A percentile compares a stretch with the other conserved stretches of the same genome.
phyloP scores from a whole-genome alignment of 306 rosid species.

The Vicia sativa region DNA sequence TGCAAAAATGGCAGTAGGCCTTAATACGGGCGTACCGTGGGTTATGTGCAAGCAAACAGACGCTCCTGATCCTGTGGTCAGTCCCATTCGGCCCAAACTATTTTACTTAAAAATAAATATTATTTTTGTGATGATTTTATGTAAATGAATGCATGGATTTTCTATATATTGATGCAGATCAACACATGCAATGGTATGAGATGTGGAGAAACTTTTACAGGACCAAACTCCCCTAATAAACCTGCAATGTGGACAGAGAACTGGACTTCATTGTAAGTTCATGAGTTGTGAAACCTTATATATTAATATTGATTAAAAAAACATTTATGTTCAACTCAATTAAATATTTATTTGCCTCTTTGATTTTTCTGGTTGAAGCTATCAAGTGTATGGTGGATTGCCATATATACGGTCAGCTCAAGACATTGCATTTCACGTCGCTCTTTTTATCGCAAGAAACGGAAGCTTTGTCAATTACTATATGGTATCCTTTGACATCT shows the following conservation, averaged over 20 bases:
- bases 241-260: constrained; percentile 82
- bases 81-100: constrained; percentile 2
- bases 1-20: constrained; percentile 71
- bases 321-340: background rate
- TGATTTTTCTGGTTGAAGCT: constrained; percentile 42
- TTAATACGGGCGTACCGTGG: constrained; percentile 73
- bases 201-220: constrained; percentile 72
- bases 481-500: constrained; percentile 54
- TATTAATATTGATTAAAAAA: too few relatives aligned
- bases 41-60: constrained; percentile 85
- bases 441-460: constrained; percentile 82
- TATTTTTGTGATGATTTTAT: too few relatives aligned
- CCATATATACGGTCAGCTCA: constrained; percentile 76
- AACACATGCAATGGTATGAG: constrained; percentile 81
- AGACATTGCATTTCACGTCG: constrained; percentile 80
- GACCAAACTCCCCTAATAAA: constrained; percentile 75
- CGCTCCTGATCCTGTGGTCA: constrained; percentile 82
- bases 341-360: background rate
- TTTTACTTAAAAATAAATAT: too few relatives aligned
- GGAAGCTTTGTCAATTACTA: constrained; percentile 88
- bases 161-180: constrained; percentile 42
- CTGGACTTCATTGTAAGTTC: constrained; percentile 71
- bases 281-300: background rate
- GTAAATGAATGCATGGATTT: background rate
- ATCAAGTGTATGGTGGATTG: constrained; percentile 65